Evolutionary conservation across 768 basidiomycete genomes (phyloP).

Genomic region (Boletus reticuloceps): DNA sequence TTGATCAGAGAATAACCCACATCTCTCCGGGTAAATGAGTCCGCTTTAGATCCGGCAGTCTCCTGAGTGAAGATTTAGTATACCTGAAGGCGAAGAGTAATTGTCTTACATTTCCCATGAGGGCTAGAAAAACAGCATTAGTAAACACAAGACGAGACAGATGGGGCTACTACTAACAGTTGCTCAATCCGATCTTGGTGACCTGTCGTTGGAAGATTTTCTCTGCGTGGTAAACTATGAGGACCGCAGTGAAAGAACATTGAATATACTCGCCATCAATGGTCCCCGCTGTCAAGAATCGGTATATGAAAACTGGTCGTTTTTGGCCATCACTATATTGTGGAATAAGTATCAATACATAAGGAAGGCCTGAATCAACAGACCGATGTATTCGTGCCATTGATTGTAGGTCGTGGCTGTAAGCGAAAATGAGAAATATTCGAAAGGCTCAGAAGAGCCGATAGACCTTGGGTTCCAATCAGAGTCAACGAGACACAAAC

Average conservation of each 20-base stretch:
- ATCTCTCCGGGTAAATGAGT: conserved; percentile 85
- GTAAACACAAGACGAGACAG: not conserved
- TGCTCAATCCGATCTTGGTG: conserved; percentile 88
- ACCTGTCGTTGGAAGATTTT: conserved; percentile 94
- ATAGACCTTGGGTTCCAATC: conserved; percentile 90
- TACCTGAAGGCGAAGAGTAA: not conserved
- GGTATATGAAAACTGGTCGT: conserved; percentile 84
- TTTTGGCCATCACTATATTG: conserved; percentile 86
- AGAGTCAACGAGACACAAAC: conserved; percentile 82
- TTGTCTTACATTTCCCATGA: conserved; percentile 63
- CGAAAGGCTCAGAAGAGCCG: not conserved
- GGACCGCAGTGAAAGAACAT: not conserved
- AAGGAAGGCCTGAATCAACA: conserved; percentile 6
- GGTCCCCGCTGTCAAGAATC: conserved; percentile 80
- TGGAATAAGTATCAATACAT: conserved; percentile 5
- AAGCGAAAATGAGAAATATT: not conserved
- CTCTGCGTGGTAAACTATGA: conserved; percentile 42
- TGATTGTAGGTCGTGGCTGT: conserved; percentile 87
- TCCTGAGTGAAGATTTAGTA: conserved; percentile 30
- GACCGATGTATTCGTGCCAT: conserved; percentile 97
- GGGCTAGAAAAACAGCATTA: conserved; percentile 40
- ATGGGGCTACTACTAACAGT: conserved; percentile 53
- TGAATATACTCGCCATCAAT: conserved; percentile 67
- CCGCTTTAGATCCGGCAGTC: conserved; percentile 60
- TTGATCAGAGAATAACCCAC: conserved; percentile 40